Conservation (phyloP, 2,329 filamentous ascomycete species). For the Geosmithia flava region DNA sequence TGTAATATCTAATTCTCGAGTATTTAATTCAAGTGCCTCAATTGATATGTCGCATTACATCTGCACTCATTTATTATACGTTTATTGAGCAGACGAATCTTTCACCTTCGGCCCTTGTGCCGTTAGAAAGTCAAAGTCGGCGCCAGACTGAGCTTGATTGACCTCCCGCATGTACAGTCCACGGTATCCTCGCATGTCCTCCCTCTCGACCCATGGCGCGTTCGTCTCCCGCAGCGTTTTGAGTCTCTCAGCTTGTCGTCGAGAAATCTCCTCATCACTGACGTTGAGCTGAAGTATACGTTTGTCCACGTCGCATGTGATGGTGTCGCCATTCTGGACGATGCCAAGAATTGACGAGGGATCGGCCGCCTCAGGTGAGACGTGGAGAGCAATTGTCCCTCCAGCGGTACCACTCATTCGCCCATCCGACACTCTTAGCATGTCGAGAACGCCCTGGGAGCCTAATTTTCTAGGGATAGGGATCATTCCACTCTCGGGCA, state of each 20-base stretch:
- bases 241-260: conserved; percentile 20
- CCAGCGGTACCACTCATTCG: conserved; percentile 78
- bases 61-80: too few relatives aligned
- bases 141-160: conserved; percentile 46
- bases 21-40: too few relatives aligned
- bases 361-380: conserved; percentile 70
- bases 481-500: conserved; percentile 68
- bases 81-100: too few relatives aligned
- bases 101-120: conserved; percentile 11
- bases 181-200: conserved; percentile 35
- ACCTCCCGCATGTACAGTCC: conserved; percentile 47
- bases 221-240: too few relatives aligned
- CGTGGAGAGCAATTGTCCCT: conserved; percentile 82
- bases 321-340: conserved; percentile 61
- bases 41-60: too few relatives aligned
- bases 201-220: too few relatives aligned
- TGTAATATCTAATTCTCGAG: too few relatives aligned
- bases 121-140: conserved; percentile 50
- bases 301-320: conserved; percentile 66
- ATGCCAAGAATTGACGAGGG: conserved; percentile 69
- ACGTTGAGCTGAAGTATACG: conserved; percentile 48
- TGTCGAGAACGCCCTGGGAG: conserved; percentile 61
- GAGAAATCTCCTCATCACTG: conserved; percentile 54
- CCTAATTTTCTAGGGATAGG: conserved; percentile 65
- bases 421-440: conserved; percentile 78